A percentile compares a stretch with the other conserved stretches of the same genome.
Conservation (phyloP, 306 rosid genomes). For the Leucaena leucocephala region DNA sequence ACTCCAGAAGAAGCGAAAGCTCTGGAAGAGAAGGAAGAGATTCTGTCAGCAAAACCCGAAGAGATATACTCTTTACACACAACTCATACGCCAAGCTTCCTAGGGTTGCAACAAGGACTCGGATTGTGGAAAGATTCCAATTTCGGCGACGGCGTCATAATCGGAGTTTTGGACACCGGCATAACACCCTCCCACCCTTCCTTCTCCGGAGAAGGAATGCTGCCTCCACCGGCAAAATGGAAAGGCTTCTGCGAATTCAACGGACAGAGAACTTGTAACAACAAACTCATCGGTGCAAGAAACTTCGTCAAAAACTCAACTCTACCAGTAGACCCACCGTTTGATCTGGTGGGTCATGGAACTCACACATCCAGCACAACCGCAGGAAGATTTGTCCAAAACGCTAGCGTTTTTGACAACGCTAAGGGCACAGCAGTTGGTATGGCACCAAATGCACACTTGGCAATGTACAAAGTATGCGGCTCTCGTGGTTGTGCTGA, state of each 20-base stretch:
- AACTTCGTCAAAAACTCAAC: constrained; percentile 21
- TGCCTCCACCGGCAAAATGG: constrained; percentile 67
- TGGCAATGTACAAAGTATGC: constrained; percentile 60
- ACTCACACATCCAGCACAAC: constrained; percentile 77
- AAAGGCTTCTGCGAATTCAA: constrained; percentile 66
- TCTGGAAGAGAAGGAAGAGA: constrained; percentile 51
- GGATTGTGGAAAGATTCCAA: constrained; percentile 60
- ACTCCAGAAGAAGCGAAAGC: constrained; percentile 55
- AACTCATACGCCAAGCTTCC: constrained; percentile 61
- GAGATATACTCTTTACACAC: constrained; percentile 55
- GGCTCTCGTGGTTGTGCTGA: constrained; percentile 26
- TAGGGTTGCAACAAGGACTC: constrained; percentile 52
- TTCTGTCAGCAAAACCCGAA: constrained; percentile 50
- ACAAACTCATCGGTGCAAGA: constrained; percentile 74
- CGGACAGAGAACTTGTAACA: constrained; percentile 49
- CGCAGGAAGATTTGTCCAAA: constrained; percentile 45
- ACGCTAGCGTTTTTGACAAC: constrained; percentile 49
- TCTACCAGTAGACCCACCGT: constrained; percentile 33
- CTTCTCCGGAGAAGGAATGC: constrained; percentile 50
- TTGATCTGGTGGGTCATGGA: constrained; percentile 66
- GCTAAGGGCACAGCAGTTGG: constrained; percentile 74
- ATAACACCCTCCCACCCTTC: constrained; percentile 63
- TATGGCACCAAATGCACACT: constrained; percentile 69
- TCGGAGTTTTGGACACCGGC: constrained; percentile 73
- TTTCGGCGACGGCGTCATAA: constrained; percentile 60